Evolutionary conservation across 331 rosid genomes (phyloP), one percentile per base, ranked within the genome.

Genomic region (Erythrophleum ivorense): DNA sequence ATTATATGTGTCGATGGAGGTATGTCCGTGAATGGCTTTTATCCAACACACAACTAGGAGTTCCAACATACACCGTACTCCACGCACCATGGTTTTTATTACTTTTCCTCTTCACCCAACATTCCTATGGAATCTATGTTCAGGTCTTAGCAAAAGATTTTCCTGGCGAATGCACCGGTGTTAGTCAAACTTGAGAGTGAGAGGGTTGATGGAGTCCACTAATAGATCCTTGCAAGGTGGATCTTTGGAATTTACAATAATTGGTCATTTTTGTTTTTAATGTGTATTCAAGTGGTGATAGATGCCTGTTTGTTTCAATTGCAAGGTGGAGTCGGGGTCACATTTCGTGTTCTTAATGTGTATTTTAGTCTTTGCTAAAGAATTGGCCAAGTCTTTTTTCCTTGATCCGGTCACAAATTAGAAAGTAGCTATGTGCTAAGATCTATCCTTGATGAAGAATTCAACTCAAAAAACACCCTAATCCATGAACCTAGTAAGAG

Each of bases 1-100:
- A 71, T 90, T 78, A 85, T 90, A 60, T 90, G 94, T 73, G 87
- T 88, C 33, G 94, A 90, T 76, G 91, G 94, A 45, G 94, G 94
- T 79, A 90, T 90, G 94, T 71, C 89, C 0, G 85, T 88, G 50
- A 88, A 88, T 76, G 94, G 94, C 14, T 90, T 90, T 79, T 82
- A 83, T 65, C 94, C 91, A 53, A 81, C 78, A n/a, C 85, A 88
- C 40, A 74, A 81, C 75, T 90, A 88, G 79, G 77, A 69, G 67
- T 49, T 83, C 38, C 86, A 29, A n/a, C 72, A 59, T 48, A 69
- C n/a, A 43, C 36, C 45, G 73, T 14, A 31, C 67, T n/a, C 57
- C 33, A 7, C 33, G 9, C 31, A 43, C 73, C 21, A 4, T 40
- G 60, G 60, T 46, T 78, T 13, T 54, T 18, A 31, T 66, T 38